Evolutionary conservation across 169 alveolate species (phyloP).

Genomic region (Cryptosporidium ryanae): DNA sequence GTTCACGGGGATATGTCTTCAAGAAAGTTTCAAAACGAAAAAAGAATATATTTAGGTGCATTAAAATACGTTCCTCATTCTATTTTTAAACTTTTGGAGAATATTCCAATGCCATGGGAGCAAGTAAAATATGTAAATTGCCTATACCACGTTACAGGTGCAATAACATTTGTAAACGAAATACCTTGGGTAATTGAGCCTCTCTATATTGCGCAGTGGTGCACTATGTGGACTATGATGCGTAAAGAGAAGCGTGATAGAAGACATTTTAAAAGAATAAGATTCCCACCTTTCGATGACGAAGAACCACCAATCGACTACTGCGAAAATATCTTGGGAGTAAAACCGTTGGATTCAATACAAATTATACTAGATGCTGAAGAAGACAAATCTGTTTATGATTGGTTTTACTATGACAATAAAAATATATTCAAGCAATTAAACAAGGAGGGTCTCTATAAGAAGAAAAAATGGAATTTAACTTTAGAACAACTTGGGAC

Average conservation of each 20-base stretch:
- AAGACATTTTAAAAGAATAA: conserved; percentile 99
- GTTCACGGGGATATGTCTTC: conserved; percentile 98
- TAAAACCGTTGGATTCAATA: conserved; percentile 98
- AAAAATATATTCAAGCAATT: conserved; percentile 79
- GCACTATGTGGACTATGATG: conserved; percentile 99
- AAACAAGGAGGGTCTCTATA: conserved; percentile 91
- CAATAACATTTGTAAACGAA: conserved; percentile 98
- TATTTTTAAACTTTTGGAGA: conserved; percentile 97
- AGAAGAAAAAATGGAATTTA: conserved; percentile 93
- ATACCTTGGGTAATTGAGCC: conserved; percentile 99
- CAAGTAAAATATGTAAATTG: conserved; percentile 95
- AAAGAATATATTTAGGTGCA: conserved; percentile 96
- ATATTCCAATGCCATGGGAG: conserved; percentile 99
- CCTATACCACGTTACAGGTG: conserved; percentile 99
- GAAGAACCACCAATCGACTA: conserved; percentile 99
- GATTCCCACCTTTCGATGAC: conserved; percentile 99
- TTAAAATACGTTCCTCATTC: conserved; percentile 99
- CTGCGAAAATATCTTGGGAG: conserved; percentile 96
- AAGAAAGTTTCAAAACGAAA: conserved; percentile 97
- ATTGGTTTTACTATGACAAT: conserved; percentile 96
- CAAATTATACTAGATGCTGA: conserved; percentile 98
- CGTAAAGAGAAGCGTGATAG: conserved; percentile 99
- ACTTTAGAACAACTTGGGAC: conserved; percentile 96
- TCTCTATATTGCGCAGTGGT: conserved; percentile 99
- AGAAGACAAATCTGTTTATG: conserved; percentile 98